phyloP scores from a whole-genome alignment of 257 asterid species.

The Nicotiana undulata region DNA sequence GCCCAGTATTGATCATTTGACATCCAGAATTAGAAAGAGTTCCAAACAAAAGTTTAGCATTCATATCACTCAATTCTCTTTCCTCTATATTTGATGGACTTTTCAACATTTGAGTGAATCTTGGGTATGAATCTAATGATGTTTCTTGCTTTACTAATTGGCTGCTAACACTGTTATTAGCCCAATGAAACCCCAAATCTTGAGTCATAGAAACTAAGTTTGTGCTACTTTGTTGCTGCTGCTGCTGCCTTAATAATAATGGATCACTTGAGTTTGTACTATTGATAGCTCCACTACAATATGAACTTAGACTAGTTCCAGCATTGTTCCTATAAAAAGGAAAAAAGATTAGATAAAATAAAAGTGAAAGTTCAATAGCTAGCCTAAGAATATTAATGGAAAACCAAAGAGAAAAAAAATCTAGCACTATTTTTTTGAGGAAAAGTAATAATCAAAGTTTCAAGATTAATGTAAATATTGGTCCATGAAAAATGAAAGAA shows the following conservation, averaged over 20 bases:
- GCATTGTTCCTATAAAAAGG: constrained; percentile 9
- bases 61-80: constrained; percentile 15
- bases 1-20: constrained; percentile 11
- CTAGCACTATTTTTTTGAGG: not conserved
- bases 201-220: constrained; percentile 35
- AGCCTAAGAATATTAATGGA: not conserved
- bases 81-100: constrained; percentile 28
- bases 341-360: not conserved
- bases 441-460: constrained; percentile 1
- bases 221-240: constrained; percentile 20
- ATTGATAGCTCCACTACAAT: constrained; percentile 2
- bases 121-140: constrained; percentile 28
- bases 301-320: constrained; percentile 15
- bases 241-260: constrained; percentile 10
- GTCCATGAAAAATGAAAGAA: not conserved
- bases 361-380: not conserved
- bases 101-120: constrained; percentile 36
- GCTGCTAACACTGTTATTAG: not conserved
- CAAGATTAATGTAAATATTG: not conserved
- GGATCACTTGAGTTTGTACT: constrained; percentile 20
- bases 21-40: constrained; percentile 20
- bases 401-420: not conserved
- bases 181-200: constrained; percentile 42
- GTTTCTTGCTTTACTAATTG: constrained; percentile 33
- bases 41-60: constrained; percentile 35